Evolutionary conservation across 2,329 filamentous ascomycete genomes (phyloP), one percentile per base, ranked within the genome.

Genomic region (Metarhizium sp.): DNA sequence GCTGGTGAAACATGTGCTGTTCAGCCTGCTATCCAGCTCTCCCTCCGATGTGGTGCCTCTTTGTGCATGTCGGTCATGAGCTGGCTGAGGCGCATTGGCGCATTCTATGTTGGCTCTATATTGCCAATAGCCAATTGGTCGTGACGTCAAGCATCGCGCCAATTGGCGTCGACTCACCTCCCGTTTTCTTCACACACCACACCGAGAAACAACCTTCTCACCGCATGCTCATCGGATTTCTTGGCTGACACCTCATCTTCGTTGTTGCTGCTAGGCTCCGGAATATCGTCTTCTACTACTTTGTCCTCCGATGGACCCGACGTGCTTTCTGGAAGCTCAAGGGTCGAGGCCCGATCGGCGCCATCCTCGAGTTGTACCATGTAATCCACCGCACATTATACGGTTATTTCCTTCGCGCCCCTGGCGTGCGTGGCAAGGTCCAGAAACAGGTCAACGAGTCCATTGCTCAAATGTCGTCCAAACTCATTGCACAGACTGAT

Each of bases 261-360:
- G 5, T 34, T n/a, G 32, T 20, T 34, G 18, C 46, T 3, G 8
- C 30, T 50, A 60, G 60, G 92, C 67, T 96, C 59, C 88, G 90
- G 54, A 95, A 96, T 69, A 77, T 96, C 57, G 77, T 97, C 64
- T 95, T 97, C 71, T 78, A 92, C 67, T 81, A 95, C 63, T 96
- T 97, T 74, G 70, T 96, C 58, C 76, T 95, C 50, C 87, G 92
- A 67, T 88, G 91, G 78, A 82, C 87, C 36, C 88, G 90, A 61
- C 88, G 87, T 66, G 80, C 82, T 32, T 87, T 90, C 69, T 87
- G 90, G 75, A 89, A 94, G 67, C 79, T 97, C 62, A 90, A 88
- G 66, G 94, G 94, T 62, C 90, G 94, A 68, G 94, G 94, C 61
- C 71, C 94, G 64, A 73, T 95, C 67, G 92, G 92, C 60, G 88